Conservation (phyloP, 768 basidiomycete species). For the Macrolepiota dolichaula region DNA sequence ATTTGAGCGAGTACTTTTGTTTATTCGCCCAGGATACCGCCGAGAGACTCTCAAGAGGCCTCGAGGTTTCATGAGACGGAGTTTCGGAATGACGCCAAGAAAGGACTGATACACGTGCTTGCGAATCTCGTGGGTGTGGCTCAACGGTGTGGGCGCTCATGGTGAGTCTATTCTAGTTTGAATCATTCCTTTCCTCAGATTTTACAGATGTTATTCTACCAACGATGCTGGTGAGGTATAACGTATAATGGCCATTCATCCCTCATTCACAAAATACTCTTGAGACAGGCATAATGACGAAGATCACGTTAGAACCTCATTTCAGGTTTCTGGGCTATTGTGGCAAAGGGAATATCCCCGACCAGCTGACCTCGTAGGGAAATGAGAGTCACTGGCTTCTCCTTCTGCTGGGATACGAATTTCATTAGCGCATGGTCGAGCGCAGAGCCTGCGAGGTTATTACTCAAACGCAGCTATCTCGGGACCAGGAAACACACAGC, state of each 20-base stretch:
- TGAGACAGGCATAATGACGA: not conserved
- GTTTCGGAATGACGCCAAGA: not conserved
- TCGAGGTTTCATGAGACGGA: not conserved
- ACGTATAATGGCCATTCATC: not conserved
- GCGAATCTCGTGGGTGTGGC: constrained; percentile 3
- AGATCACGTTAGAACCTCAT: not conserved
- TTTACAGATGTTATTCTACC: not conserved
- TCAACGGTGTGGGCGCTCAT: not conserved
- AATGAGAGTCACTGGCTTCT: not conserved
- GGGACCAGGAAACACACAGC: not conserved
- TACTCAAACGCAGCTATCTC: not conserved
- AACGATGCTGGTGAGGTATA: not conserved
- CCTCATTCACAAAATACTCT: not conserved
- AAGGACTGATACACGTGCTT: not conserved
- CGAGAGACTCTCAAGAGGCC: not conserved
- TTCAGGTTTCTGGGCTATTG: not conserved
- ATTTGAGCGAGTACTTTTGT: not conserved
- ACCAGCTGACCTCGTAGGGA: constrained; percentile 6
- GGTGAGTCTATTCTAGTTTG: not conserved
- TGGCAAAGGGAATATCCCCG: not conserved
- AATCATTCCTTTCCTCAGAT: not conserved
- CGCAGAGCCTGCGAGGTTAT: not conserved
- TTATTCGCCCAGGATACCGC: not conserved
- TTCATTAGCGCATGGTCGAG: not conserved
- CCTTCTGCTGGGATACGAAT: not conserved